Conservation (phyloP, 192 early-diverging fungal species). For the Coemansia sp. region DNA sequence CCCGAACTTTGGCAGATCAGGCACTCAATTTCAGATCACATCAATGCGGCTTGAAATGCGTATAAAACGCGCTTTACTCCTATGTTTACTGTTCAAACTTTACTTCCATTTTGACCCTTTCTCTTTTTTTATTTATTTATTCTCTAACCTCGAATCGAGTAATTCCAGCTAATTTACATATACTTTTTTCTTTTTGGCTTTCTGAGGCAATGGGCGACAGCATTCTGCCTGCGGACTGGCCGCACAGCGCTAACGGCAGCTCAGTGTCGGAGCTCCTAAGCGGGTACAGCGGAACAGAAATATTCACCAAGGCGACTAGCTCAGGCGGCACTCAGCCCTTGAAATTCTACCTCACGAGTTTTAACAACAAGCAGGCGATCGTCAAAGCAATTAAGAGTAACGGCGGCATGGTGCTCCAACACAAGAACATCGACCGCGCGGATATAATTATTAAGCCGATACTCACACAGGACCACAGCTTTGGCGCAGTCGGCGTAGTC, state of each 20-base stretch:
- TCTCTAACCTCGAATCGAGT: too few species aligned
- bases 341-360: slow-evolving; percentile 12
- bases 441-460: slow-evolving; percentile 25
- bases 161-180: background rate
- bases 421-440: background rate
- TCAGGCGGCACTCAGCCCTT: background rate
- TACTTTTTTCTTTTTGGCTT: slow-evolving; percentile 8
- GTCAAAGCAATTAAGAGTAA: background rate
- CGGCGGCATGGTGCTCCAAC: slow-evolving; percentile 11
- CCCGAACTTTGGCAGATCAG: background rate
- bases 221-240: slow-evolving; percentile 11
- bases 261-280: background rate
- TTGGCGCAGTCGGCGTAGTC: background rate
- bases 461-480: background rate
- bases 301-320: background rate
- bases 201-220: slow-evolving; percentile 10
- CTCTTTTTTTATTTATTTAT: background rate
- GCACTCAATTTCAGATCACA: background rate
- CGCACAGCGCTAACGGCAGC: background rate
- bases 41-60: background rate
- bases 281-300: background rate
- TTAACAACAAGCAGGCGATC: slow-evolving; percentile 1
- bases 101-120: slow-evolving; percentile 2
- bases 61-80: background rate
- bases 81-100: background rate